Percentiles rank a stretch among this genome's conserved stretches.
phyloP scores from a whole-genome alignment of 495 filamentous ascomycete genomes.

The Xylaria longipes region DNA sequence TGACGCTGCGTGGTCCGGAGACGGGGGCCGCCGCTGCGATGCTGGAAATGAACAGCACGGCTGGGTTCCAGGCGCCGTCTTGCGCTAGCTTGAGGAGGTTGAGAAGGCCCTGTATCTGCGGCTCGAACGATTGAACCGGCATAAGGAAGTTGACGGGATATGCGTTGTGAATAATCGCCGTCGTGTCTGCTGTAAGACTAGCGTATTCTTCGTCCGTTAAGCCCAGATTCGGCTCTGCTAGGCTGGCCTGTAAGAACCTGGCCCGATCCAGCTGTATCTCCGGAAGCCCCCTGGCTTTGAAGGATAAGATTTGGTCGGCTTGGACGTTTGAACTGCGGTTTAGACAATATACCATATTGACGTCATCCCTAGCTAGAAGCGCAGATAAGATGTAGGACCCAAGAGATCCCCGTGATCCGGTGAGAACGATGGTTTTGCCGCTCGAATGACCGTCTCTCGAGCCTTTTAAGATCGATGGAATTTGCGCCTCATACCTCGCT shows the following conservation, averaged over 20 bases:
- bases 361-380: conserved; percentile 11
- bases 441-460: neutral
- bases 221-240: conserved; percentile 36
- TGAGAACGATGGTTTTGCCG: conserved; percentile 12
- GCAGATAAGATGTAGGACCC: conserved; percentile 23
- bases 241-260: conserved; percentile 28
- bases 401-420: conserved; percentile 22
- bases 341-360: conserved; percentile 21
- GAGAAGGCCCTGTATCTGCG: conserved; percentile 34
- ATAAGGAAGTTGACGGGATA: conserved; percentile 50
- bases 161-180: conserved; percentile 43
- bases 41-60: conserved; percentile 36
- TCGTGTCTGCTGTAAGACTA: conserved; percentile 23
- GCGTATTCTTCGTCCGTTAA: conserved; percentile 33
- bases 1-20: conserved; percentile 13
- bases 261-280: conserved; percentile 8
- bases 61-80: conserved; percentile 20
- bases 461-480: conserved; percentile 1
- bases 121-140: conserved; percentile 39
- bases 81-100: conserved; percentile 38
- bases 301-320: conserved; percentile 13
- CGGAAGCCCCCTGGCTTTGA: conserved; percentile 15
- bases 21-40: conserved; percentile 29
- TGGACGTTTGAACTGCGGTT: conserved; percentile 8
- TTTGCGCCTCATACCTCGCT: conserved; percentile 13